phyloP scores from a whole-genome alignment of 2,329 filamentous ascomycete genomes.

The Metarhizium humberi region DNA sequence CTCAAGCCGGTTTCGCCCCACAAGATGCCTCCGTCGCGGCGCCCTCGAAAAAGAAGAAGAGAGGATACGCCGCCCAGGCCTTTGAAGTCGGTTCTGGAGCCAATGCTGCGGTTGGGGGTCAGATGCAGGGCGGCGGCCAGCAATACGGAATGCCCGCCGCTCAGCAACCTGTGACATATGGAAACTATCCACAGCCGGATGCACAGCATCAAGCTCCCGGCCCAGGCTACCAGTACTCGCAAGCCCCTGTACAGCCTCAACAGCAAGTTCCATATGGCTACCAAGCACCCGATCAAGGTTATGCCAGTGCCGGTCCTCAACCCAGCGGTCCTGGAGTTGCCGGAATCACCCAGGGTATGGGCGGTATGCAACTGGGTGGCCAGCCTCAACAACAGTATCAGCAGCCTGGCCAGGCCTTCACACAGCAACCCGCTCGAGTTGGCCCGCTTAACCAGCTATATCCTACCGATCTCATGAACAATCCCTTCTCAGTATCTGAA shows the following conservation, averaged over 20 bases:
- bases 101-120: conserved; percentile 56
- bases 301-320: conserved; percentile 32
- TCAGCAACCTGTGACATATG: conserved; percentile 40
- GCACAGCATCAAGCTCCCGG: conserved; percentile 25
- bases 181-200: conserved; percentile 48
- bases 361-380: conserved; percentile 69
- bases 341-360: conserved; percentile 75
- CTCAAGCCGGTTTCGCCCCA: conserved; percentile 22
- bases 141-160: conserved; percentile 37
- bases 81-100: conserved; percentile 87
- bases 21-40: conserved; percentile 28
- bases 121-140: conserved; percentile 27
- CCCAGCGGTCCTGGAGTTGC: conserved; percentile 42
- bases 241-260: conserved; percentile 35
- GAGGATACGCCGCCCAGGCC: conserved; percentile 86
- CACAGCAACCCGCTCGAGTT: conserved; percentile 29
- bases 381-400: conserved; percentile 34
- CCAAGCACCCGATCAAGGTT: conserved; percentile 49
- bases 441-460: conserved; percentile 76
- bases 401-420: conserved; percentile 26
- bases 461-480: conserved; percentile 81
- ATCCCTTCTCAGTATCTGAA: conserved; percentile 90
- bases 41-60: conserved; percentile 73
- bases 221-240: conserved; percentile 32
- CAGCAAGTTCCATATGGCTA: conserved; percentile 29